Conservation (phyloP, 768 basidiomycete species). For the Pulveroboletus sp. region DNA sequence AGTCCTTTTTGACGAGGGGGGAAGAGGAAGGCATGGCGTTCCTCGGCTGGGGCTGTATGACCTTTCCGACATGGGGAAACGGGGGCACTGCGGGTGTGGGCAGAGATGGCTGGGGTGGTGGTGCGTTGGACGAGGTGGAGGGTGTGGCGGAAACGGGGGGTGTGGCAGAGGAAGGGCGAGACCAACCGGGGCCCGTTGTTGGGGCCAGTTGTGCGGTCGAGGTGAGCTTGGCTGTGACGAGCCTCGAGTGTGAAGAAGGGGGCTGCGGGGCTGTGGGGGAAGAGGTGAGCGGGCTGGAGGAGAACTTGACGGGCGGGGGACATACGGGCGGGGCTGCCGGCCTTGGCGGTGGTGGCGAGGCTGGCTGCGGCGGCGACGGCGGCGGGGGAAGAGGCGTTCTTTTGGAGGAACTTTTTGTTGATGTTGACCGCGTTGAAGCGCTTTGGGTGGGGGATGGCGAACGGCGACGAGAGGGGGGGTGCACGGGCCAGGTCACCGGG, state of each 20-base stretch:
- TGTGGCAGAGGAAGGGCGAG: conserved; percentile 71
- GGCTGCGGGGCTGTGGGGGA: conserved; percentile 47
- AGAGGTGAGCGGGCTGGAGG: conserved; percentile 59
- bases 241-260: conserved; percentile 65
- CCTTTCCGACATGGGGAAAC: conserved; percentile 57
- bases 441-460: conserved; percentile 60
- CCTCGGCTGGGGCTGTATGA: conserved; percentile 64
- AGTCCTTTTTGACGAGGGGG: conserved; percentile 33
- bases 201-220: conserved; percentile 57
- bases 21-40: conserved; percentile 31
- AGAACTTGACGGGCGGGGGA: conserved; percentile 17
- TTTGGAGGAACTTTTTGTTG: conserved; percentile 96
- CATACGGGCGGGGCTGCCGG: conserved; percentile 54
- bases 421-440: conserved; percentile 89
- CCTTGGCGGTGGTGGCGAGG: conserved; percentile 42
- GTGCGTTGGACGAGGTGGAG: conserved; percentile 40
- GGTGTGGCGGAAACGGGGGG: conserved; percentile 57
- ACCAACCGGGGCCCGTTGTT: conserved; percentile 68
- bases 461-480: conserved; percentile 16
- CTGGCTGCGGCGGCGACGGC: conserved; percentile 43
- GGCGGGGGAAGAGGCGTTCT: conserved; percentile 64
- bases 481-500: too few relatives aligned
- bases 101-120: conserved; percentile 44
- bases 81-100: conserved; percentile 43
- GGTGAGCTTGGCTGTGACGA: conserved; percentile 87